Evolutionary conservation across 371 early-diverging fungal genomes (phyloP).

Genomic region (Mucor mucedo): DNA sequence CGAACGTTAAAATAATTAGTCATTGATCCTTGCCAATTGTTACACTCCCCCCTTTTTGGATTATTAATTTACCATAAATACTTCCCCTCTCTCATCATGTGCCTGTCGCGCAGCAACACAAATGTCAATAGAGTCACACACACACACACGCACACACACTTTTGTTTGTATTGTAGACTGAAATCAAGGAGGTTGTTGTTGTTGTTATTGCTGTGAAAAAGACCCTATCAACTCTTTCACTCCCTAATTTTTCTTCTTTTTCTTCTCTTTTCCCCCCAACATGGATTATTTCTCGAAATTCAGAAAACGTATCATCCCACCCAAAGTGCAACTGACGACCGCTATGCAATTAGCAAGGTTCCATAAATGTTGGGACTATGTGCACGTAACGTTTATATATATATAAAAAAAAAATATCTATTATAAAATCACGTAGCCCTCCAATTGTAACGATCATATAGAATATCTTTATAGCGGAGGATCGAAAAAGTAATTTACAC

Average conservation of each 20-base stretch:
- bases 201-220: not conserved
- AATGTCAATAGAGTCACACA: too few relatives aligned
- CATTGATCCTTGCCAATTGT: too few relatives aligned
- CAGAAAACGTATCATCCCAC: conserved; percentile 67
- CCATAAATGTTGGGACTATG: conserved; percentile 76
- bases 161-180: not conserved
- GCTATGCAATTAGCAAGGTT: conserved; percentile 76
- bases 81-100: too few relatives aligned
- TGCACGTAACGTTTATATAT: conserved; percentile 57
- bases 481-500: conserved; percentile 56
- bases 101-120: too few relatives aligned
- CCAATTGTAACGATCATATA: conserved; percentile 16
- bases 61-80: too few relatives aligned
- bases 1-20: too few relatives aligned
- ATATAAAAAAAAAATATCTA: not conserved
- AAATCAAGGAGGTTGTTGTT: not conserved
- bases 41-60: too few relatives aligned
- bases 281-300: conserved; percentile 77
- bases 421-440: too few relatives aligned
- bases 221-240: not conserved
- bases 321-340: conserved; percentile 66
- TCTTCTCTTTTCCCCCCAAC: not conserved
- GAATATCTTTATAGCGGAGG: conserved; percentile 66
- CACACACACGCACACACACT: not conserved
- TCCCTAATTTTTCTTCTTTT: not conserved